phyloP scores from a whole-genome alignment of 1,284 basidiomycete species.

The Schizopora paradoxa region DNA sequence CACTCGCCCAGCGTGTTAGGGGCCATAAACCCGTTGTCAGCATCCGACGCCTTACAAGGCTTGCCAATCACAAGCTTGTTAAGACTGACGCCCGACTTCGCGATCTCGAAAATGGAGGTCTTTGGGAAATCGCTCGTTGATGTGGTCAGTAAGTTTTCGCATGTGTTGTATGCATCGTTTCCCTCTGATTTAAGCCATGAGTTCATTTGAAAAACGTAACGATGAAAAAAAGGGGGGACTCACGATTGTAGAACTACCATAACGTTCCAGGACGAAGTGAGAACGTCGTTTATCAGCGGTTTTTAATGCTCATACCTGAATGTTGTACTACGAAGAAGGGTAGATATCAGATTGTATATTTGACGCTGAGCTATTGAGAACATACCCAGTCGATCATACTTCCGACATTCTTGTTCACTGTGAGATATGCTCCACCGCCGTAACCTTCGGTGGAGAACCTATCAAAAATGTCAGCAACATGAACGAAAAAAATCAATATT shows the following conservation, averaged over 20 bases:
- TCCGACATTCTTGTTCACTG: slow-evolving; percentile 22
- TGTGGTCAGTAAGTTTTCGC: slow-evolving; percentile 19
- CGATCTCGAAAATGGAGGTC: slow-evolving; percentile 25
- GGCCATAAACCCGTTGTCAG: slow-evolving; percentile 21
- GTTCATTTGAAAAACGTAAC: neutral
- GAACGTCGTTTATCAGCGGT: too few species aligned
- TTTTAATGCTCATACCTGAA: neutral
- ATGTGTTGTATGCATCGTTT: slow-evolving; percentile 20
- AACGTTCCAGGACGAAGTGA: too few species aligned
- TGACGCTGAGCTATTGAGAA: neutral
- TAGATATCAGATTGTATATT: too few species aligned
- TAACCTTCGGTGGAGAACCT: slow-evolving; percentile 14
- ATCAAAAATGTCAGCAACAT: neutral
- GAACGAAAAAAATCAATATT: neutral
- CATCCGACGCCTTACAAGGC: slow-evolving; percentile 20
- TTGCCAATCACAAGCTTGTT: slow-evolving; percentile 28
- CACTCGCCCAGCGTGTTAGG: slow-evolving; percentile 21
- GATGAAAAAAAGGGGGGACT: neutral
- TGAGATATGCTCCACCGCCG: slow-evolving; percentile 19
- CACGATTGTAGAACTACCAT: slow-evolving; percentile 18
- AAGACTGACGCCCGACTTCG: slow-evolving; percentile 18
- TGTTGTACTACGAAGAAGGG: too few species aligned
- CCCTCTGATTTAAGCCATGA: slow-evolving; percentile 17
- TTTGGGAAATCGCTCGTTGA: slow-evolving; percentile 20
- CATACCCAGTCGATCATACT: slow-evolving; percentile 23